phyloP scores from a whole-genome alignment of 1,284 basidiomycete genomes.

The Thelephora terrestris region DNA sequence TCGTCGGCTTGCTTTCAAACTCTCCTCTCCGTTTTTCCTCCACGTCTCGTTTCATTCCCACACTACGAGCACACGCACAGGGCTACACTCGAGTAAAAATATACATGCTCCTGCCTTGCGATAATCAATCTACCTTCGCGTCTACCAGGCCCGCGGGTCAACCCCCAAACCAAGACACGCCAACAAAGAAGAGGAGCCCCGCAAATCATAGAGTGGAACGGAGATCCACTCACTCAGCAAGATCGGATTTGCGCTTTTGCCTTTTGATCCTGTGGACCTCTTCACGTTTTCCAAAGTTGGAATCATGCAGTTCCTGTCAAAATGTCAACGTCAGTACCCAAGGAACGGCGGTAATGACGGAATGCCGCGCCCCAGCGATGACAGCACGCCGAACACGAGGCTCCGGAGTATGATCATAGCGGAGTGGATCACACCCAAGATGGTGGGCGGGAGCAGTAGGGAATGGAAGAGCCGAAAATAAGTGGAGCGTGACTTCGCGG shows the following conservation, averaged over 20 bases:
- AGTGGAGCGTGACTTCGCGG: neutral
- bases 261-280: constrained; percentile 65
- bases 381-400: neutral
- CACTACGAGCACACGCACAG: neutral
- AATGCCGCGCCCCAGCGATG: neutral
- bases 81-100: no score
- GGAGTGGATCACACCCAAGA: no score
- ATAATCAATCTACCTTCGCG: no score
- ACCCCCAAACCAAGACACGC: no score
- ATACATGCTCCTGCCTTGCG: no score
- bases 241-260: constrained; percentile 27
- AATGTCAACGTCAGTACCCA: neutral
- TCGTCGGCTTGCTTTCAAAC: neutral
- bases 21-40: neutral
- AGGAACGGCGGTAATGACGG: neutral
- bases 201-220: no score
- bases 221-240: constrained; percentile 4
- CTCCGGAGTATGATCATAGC: no score
- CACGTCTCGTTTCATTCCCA: neutral
- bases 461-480: neutral
- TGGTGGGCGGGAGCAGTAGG: neutral
- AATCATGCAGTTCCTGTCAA: constrained; percentile 79
- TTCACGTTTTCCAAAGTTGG: constrained; percentile 84
- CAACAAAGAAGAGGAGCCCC: no score
- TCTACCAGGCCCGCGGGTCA: no score